Evolutionary conservation across 768 basidiomycete genomes (phyloP).

Genomic region (Boletellus ananas): DNA sequence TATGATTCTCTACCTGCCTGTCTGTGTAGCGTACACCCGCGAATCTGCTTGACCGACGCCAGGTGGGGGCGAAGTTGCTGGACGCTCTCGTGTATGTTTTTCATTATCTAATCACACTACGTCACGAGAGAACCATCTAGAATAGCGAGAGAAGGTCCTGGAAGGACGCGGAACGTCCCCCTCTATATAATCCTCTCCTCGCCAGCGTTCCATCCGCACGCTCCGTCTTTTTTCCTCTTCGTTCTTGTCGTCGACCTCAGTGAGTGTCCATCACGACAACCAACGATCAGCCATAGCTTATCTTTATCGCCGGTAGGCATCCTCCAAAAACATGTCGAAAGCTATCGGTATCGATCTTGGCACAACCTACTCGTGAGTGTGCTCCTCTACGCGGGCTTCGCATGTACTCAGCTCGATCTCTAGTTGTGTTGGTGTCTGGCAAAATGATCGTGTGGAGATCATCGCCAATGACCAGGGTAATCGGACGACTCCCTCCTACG

Average conservation of each 20-base stretch:
- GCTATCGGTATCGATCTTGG: conserved; percentile 89
- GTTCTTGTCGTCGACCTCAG: conserved; percentile 8
- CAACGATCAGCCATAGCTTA: conserved; percentile 3
- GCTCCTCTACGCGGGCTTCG: not conserved
- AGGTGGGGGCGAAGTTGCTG: too few species aligned
- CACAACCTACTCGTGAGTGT: conserved; percentile 85
- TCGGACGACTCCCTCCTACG: conserved; percentile 94
- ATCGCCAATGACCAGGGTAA: conserved; percentile 95
- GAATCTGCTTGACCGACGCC: conserved; percentile 20
- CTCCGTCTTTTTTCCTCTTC: not conserved
- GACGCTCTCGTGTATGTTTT: conserved; percentile 13
- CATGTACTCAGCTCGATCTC: conserved; percentile 6
- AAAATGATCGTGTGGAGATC: conserved; percentile 98
- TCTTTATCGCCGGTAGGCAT: conserved; percentile 6
- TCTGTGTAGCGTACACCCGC: conserved; percentile 25
- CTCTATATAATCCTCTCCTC: conserved; percentile 27
- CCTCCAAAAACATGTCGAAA: conserved; percentile 52
- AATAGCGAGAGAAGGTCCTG: conserved; percentile 32
- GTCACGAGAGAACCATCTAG: conserved; percentile 34
- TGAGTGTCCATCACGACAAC: conserved; percentile 14
- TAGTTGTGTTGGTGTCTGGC: conserved; percentile 99
- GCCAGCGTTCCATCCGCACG: too few species aligned
- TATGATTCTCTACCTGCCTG: conserved; percentile 16
- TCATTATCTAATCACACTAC: conserved; percentile 32
- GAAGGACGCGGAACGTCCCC: conserved; percentile 28